phyloP scores from a whole-genome alignment of 768 basidiomycete genomes.

The Collybia sordida region DNA sequence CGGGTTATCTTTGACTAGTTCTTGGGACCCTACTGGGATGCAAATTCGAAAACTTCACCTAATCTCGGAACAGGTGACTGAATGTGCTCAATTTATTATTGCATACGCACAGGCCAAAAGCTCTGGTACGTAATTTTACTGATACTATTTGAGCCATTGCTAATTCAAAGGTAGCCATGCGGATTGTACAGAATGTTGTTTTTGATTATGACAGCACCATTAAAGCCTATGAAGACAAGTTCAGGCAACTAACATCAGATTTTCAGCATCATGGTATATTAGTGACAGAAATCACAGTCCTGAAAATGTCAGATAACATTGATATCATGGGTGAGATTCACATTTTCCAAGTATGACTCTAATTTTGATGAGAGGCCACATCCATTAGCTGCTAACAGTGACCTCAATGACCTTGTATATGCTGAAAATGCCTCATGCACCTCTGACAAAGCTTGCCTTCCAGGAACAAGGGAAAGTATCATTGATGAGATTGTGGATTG shows the following conservation, averaged over 20 bases:
- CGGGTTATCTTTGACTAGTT: not conserved
- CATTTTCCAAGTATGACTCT: too few relatives aligned
- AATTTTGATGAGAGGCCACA: not conserved
- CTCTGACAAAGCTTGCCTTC: too few relatives aligned
- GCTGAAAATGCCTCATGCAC: too few relatives aligned
- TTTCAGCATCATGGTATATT: constrained; percentile 11
- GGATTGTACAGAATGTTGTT: not conserved
- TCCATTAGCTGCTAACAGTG: too few relatives aligned
- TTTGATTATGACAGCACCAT: constrained; percentile 6
- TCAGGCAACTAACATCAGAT: constrained; percentile 9
- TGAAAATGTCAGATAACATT: constrained; percentile 9
- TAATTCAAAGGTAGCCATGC: not conserved
- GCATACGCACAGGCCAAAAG: constrained; percentile 20
- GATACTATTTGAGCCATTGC: not conserved
- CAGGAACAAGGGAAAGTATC: too few relatives aligned
- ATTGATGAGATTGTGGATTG: too few relatives aligned
- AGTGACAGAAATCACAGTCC: constrained; percentile 10
- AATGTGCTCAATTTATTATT: constrained; percentile 27
- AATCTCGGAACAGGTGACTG: constrained; percentile 21
- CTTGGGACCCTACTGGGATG: not conserved
- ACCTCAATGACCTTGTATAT: too few relatives aligned
- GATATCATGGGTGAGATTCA: constrained; percentile 2
- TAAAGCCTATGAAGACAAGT: constrained; percentile 11
- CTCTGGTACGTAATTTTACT: constrained; percentile 15
- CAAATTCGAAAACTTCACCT: not conserved